Conservation (phyloP, 306 rosid genomes). For the Cicer arietinum region DNA sequence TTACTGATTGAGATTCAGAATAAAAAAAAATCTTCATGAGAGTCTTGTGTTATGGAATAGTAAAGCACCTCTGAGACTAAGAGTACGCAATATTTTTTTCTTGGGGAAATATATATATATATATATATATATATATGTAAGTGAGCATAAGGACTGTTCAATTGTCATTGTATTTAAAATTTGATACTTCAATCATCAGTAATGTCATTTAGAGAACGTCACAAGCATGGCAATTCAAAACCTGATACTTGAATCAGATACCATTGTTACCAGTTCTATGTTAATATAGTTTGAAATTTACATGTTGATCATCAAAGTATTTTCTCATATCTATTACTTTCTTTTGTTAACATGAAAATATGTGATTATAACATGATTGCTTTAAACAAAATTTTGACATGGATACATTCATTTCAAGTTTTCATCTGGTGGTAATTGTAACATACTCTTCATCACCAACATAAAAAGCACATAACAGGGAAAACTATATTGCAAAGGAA, state of each 20-base stretch:
- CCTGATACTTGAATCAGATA: constrained; percentile 21
- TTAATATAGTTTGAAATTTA: background rate
- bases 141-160: constrained; percentile 9
- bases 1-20: constrained; percentile 21
- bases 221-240: constrained; percentile 19
- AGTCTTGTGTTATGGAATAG: constrained; percentile 35
- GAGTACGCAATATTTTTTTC: background rate
- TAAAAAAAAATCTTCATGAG: constrained; percentile 24
- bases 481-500: constrained; percentile 12
- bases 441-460: constrained; percentile 30
- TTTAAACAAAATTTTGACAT: constrained; percentile 20
- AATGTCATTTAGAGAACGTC: constrained; percentile 1
- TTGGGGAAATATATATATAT: background rate
- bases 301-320: constrained; percentile 28
- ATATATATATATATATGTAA: background rate
- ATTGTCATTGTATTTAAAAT: constrained; percentile 14
- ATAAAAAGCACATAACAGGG: constrained; percentile 8
- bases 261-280: background rate
- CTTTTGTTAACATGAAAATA: background rate
- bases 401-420: constrained; percentile 26
- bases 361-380: constrained; percentile 8
- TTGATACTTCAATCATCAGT: constrained; percentile 19
- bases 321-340: constrained; percentile 2
- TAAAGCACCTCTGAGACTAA: constrained; percentile 24
- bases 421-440: constrained; percentile 18